phyloP scores from a whole-genome alignment of 1,284 basidiomycete genomes.

The Rhodotorula sp. region DNA sequence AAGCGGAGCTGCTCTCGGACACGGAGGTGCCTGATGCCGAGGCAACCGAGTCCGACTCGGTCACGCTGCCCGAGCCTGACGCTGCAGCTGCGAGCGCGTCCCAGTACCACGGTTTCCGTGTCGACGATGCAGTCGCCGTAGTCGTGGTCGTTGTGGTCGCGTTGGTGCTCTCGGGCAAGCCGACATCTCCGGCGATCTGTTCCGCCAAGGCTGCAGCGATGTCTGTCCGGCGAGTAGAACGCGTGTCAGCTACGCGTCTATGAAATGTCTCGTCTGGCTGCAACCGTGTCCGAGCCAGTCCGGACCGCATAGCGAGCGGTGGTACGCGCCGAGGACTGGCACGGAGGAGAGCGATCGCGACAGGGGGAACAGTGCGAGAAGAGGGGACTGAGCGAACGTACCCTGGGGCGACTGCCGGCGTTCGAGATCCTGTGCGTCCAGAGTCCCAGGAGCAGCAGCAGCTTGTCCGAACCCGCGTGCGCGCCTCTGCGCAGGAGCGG shows the following conservation, averaged over 20 bases:
- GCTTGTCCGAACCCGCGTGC: constrained; percentile 1
- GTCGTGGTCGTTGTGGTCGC: not conserved
- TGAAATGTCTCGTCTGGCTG: no score
- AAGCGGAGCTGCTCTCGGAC: not conserved
- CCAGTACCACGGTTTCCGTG: not conserved
- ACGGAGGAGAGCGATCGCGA: not conserved
- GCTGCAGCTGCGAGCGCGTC: no score
- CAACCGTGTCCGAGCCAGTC: no score
- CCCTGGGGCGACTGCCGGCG: not conserved
- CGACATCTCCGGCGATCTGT: not conserved
- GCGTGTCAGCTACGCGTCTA: not conserved
- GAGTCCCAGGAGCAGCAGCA: no score
- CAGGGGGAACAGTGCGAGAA: not conserved
- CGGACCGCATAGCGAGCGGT: no score
- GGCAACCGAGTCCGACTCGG: not conserved
- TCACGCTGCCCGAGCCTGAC: not conserved
- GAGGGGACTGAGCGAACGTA: not conserved
- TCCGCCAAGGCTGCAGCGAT: not conserved
- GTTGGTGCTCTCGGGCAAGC: not conserved
- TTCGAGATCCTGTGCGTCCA: not conserved
- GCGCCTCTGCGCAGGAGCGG: not conserved
- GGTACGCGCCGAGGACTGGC: no score
- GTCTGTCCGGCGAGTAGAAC: not conserved
- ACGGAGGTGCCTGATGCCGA: not conserved
- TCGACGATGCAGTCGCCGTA: not conserved